Evolutionary conservation across 148 eudicot species (phyloP).

Genomic region (Chenopodium suecicum): DNA sequence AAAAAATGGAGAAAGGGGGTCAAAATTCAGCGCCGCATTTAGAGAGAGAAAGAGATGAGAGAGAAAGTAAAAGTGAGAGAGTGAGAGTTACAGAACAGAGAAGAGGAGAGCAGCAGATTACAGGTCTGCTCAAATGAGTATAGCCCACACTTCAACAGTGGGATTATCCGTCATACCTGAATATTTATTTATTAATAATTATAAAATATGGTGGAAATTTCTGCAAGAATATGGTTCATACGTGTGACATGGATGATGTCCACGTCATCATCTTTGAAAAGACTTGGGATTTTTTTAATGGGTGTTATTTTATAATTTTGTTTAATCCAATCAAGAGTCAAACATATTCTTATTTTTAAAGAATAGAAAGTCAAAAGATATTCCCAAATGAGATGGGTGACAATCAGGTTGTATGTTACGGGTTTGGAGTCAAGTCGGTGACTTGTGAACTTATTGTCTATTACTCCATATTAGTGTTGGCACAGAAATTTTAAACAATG

Average conservation of each 20-base stretch:
- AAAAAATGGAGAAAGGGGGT: not conserved
- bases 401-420: too few species aligned
- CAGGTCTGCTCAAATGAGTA: not conserved
- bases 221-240: not conserved
- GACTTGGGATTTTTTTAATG: not conserved
- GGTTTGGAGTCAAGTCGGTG: too few species aligned
- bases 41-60: not conserved
- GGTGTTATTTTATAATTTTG: too few species aligned
- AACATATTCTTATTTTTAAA: too few species aligned
- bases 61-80: not conserved
- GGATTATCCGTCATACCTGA: conserved; percentile 21
- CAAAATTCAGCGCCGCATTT: not conserved
- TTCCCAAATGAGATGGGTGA: too few species aligned
- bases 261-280: conserved; percentile 3
- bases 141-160: not conserved
- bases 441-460: too few species aligned
- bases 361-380: too few species aligned
- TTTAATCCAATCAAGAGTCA: not conserved
- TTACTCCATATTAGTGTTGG: too few species aligned
- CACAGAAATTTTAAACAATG: too few species aligned
- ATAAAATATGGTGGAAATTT: not conserved
- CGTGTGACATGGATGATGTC: not conserved
- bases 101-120: not conserved
- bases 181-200: not conserved
- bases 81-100: conserved; percentile 16